Evolutionary conservation across 352 stramenopile species (phyloP).

Genomic region (Aphanomyces invadans): DNA sequence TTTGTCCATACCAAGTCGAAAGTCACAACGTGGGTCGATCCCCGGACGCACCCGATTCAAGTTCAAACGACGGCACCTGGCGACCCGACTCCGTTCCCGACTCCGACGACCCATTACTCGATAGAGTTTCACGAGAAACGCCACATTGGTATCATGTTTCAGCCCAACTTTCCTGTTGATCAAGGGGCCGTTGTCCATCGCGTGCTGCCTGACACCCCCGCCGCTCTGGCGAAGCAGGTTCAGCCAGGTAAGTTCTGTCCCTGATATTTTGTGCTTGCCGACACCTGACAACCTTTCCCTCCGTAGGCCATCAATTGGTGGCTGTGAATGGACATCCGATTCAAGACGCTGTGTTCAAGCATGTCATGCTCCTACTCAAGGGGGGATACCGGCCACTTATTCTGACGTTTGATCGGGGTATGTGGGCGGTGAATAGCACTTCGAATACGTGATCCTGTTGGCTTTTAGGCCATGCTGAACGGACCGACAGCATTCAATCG

Average conservation of each 20-base stretch:
- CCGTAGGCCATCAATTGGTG: conserved; percentile 37
- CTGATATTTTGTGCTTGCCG: background rate
- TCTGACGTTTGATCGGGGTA: conserved; percentile 56
- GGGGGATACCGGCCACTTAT: conserved; percentile 67
- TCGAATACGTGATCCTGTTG: background rate
- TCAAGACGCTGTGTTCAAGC: conserved; percentile 56
- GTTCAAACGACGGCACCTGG: background rate
- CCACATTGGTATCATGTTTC: conserved; percentile 74
- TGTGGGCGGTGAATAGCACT: background rate
- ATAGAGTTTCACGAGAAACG: conserved; percentile 72
- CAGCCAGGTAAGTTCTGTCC: conserved; percentile 41
- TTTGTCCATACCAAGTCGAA: conserved; percentile 73
- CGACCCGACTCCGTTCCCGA: background rate
- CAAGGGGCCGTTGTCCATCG: conserved; percentile 50
- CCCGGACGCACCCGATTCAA: conserved; percentile 30
- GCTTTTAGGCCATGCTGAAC: background rate
- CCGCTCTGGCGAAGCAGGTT: conserved; percentile 38
- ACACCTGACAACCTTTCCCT: background rate
- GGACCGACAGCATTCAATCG: background rate
- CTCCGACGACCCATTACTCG: conserved; percentile 31
- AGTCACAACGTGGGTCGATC: conserved; percentile 67
- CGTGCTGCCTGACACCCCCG: conserved; percentile 51
- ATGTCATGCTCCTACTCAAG: conserved; percentile 75
- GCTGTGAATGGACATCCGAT: conserved; percentile 70
- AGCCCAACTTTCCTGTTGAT: conserved; percentile 60